Evolutionary conservation across 257 asterid species (phyloP).

Genomic region (Penstemon barbatus): DNA sequence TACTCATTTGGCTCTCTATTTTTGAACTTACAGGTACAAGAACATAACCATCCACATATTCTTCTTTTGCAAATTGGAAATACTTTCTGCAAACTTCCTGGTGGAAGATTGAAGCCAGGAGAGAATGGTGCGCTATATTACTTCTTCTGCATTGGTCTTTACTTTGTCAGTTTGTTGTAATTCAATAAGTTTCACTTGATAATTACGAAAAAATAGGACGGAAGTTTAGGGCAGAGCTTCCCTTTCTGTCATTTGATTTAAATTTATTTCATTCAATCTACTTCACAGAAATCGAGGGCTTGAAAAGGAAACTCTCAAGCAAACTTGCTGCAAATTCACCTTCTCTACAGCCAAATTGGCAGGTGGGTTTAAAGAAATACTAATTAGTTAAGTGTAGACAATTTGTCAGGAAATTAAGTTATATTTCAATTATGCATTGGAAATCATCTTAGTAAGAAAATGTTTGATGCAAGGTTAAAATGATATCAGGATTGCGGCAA

Average conservation of each 20-base stretch:
- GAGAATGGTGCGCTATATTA: slow-evolving; percentile 42
- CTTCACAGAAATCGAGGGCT: slow-evolving; percentile 74
- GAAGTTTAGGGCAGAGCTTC: not conserved
- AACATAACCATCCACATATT: slow-evolving; percentile 95
- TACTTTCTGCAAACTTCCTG: slow-evolving; percentile 94
- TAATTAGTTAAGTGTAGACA: not conserved
- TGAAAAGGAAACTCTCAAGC: slow-evolving; percentile 90
- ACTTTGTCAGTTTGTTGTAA: not conserved
- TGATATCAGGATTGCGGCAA: not conserved
- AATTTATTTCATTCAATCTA: too few species aligned
- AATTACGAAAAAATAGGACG: not conserved
- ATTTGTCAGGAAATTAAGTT: not conserved
- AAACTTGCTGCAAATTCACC: slow-evolving; percentile 58
- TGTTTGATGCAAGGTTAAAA: not conserved
- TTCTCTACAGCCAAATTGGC: slow-evolving; percentile 75
- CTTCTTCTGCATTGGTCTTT: not conserved
- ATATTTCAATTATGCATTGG: not conserved
- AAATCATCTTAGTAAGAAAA: not conserved
- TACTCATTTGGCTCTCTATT: too few species aligned
- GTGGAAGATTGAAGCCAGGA: slow-evolving; percentile 74
- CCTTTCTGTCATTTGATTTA: too few species aligned
- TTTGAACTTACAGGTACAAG: slow-evolving; percentile 55
- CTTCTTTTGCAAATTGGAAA: slow-evolving; percentile 92
- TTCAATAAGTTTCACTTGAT: not conserved
- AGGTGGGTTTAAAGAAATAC: slow-evolving; percentile 45